These are phyloP conservation scores for Auricularia heimuer DNA, from an alignment of 768 basidiomycete species.

Conservation along the genomic window DNA sequence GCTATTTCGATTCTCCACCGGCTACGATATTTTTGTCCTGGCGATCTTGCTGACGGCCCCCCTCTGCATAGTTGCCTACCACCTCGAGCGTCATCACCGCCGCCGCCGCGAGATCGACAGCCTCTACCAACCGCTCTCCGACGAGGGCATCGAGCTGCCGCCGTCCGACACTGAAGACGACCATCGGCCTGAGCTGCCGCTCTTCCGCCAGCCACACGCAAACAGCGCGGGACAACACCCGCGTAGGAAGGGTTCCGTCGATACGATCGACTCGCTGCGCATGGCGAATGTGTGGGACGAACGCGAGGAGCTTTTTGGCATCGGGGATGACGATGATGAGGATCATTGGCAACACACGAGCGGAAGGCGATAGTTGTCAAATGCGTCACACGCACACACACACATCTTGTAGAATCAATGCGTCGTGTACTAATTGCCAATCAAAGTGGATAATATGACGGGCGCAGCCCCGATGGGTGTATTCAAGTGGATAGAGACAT, in stretches of 20 bases:
- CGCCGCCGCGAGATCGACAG: constrained; percentile 75
- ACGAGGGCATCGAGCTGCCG: constrained; percentile 21
- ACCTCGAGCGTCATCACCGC: constrained; percentile 68
- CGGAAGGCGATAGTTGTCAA: neutral
- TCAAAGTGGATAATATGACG: too few species aligned
- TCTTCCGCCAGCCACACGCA: neutral
- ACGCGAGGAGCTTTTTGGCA: constrained; percentile 62
- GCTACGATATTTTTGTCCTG: neutral
- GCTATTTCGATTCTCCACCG: neutral
- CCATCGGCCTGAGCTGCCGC: constrained; percentile 51
- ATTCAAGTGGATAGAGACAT: too few species aligned
- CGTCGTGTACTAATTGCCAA: too few species aligned
- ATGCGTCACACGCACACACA: too few species aligned
- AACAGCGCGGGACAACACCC: constrained; percentile 3
- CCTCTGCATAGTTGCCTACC: constrained; percentile 27
- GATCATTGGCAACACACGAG: constrained; percentile 18
- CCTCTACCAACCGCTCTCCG: constrained; percentile 64
- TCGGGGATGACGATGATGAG: constrained; percentile 54
- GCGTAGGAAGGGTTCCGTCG: constrained; percentile 18
- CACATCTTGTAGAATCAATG: too few species aligned
- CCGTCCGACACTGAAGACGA: constrained; percentile 32
- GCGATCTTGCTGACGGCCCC: neutral
- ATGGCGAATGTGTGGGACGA: constrained; percentile 69
- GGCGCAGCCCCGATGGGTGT: too few species aligned
- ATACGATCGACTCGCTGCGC: constrained; percentile 20